These are phyloP conservation scores for Klebsormidium nitens DNA, from an alignment of 139 green algal species.

Conservation along the genomic window DNA sequence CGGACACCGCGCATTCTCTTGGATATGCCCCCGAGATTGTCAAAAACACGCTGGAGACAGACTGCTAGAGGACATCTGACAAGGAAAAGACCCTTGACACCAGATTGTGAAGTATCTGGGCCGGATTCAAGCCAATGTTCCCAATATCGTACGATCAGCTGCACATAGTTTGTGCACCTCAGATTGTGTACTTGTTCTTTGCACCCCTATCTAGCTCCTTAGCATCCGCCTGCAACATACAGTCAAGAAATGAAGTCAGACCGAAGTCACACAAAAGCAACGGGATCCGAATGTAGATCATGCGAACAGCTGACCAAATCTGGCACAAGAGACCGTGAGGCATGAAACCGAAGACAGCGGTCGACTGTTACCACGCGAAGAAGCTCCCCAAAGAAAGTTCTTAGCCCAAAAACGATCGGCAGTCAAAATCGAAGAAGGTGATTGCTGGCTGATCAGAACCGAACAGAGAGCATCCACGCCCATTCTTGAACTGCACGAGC, in stretches of 20 bases:
- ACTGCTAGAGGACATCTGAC: too few relatives aligned
- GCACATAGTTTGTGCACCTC: too few relatives aligned
- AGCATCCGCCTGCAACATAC: conserved; percentile 52
- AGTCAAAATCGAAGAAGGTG: too few relatives aligned
- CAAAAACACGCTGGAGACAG: too few relatives aligned
- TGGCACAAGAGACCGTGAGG: conserved; percentile 7
- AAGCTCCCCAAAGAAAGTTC: not conserved
- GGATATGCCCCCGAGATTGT: too few relatives aligned
- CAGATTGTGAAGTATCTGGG: too few relatives aligned
- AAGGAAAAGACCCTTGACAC: too few relatives aligned
- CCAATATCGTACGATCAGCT: too few relatives aligned
- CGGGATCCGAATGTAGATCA: not conserved
- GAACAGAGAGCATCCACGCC: too few relatives aligned
- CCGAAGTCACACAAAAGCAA: conserved; percentile 2
- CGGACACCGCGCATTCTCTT: too few relatives aligned
- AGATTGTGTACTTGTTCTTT: conserved; percentile 84
- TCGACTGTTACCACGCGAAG: not conserved
- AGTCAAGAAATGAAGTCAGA: not conserved
- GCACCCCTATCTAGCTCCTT: conserved; percentile 71
- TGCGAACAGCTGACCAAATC: not conserved
- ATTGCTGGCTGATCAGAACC: too few relatives aligned
- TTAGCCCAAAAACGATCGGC: not conserved
- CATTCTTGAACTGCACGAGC: not conserved
- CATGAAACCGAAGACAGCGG: not conserved
- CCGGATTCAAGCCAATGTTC: too few relatives aligned